These are phyloP conservation scores for Tolypocladium pustulatum DNA, from an alignment of 2,329 filamentous ascomycete genomes.

Conservation along the genomic window DNA sequence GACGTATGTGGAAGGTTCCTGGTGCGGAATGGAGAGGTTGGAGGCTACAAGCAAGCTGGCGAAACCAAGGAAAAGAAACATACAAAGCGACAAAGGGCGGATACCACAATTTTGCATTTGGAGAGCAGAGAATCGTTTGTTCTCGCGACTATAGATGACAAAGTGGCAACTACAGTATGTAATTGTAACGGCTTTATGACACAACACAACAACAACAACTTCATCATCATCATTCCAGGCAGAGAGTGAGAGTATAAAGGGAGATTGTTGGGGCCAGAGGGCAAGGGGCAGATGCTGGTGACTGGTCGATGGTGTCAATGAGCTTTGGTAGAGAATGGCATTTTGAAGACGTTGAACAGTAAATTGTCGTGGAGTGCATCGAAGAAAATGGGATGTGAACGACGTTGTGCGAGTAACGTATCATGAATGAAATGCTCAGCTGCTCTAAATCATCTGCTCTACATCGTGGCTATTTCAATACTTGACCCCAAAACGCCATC, in stretches of 20 bases:
- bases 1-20: neutral
- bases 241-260: too few species aligned
- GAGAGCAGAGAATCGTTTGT: conserved; percentile 5
- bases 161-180: conserved; percentile 12
- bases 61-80: conserved; percentile 5
- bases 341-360: neutral
- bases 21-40: neutral
- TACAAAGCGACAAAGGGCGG: conserved; percentile 5
- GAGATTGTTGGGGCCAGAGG: too few species aligned
- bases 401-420: too few species aligned
- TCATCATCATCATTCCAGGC: neutral
- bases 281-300: too few species aligned
- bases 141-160: conserved; percentile 12
- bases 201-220: neutral
- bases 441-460: neutral
- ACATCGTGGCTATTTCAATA: neutral
- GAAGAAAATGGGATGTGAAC: neutral
- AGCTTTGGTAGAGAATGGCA: neutral
- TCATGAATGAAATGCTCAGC: neutral
- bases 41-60: conserved; percentile 1
- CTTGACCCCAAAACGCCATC: neutral
- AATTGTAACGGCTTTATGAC: conserved; percentile 14
- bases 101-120: conserved; percentile 3
- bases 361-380: neutral
- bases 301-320: neutral